phyloP scores from a whole-genome alignment of 306 rosid species.

The Pachyrhizus erosus region DNA sequence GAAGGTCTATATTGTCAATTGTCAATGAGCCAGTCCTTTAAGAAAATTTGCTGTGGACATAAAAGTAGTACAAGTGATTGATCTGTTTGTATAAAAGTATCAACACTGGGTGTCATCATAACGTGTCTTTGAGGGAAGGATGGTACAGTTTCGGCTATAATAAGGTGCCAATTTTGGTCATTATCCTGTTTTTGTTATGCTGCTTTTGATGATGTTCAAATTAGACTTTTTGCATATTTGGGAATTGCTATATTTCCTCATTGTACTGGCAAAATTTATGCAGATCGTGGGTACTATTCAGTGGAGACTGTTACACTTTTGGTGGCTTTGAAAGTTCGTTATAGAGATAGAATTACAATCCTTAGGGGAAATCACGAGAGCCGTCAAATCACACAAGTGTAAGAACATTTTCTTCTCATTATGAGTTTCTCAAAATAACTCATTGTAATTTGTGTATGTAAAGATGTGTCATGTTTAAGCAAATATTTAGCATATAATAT shows the following conservation, averaged over 20 bases:
- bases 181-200: background rate
- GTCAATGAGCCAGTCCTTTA: conserved; percentile 16
- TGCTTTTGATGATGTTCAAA: conserved; percentile 25
- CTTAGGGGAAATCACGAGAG: conserved; percentile 98
- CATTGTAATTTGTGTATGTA: background rate
- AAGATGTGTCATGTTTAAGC: conserved; percentile 17
- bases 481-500: conserved; percentile 14
- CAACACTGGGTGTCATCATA: background rate
- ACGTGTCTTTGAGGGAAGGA: conserved; percentile 5
- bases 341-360: conserved; percentile 98
- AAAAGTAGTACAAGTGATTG: background rate
- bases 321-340: conserved; percentile 96
- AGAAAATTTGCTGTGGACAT: conserved; percentile 11
- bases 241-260: conserved; percentile 41
- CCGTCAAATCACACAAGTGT: conserved; percentile 99
- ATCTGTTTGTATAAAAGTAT: conserved; percentile 29
- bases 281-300: conserved; percentile 78
- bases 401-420: conserved; percentile 49
- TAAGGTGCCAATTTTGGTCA: conserved; percentile 24
- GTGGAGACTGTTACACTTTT: conserved; percentile 97
- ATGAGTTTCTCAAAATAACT: conserved; percentile 17
- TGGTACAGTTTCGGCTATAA: background rate
- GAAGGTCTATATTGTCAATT: background rate
- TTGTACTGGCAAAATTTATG: conserved; percentile 48
- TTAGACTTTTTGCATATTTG: conserved; percentile 12